These are phyloP conservation scores for Macrolepiota albuminosa DNA, from an alignment of 768 basidiomycete genomes.

Conservation along the genomic window DNA sequence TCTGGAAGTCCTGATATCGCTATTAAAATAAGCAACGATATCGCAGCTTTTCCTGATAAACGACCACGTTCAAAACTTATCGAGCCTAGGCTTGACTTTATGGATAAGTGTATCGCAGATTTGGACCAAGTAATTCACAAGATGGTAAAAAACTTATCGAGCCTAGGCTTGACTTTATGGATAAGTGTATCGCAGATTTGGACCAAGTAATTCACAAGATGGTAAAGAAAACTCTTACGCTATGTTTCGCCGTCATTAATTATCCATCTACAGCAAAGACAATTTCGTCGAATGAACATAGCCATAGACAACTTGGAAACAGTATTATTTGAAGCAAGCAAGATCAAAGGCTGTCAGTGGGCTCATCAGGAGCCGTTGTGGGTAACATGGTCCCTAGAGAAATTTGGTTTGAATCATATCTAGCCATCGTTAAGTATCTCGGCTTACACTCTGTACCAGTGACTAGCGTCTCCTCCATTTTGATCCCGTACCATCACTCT, in stretches of 20 bases:
- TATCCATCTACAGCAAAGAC: conserved; percentile 48
- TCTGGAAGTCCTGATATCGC: conserved; percentile 6
- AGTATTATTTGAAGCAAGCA: conserved; percentile 64
- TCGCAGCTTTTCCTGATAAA: conserved; percentile 49
- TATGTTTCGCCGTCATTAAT: background rate
- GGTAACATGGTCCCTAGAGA: conserved; percentile 79
- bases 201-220: conserved; percentile 58
- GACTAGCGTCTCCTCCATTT: conserved; percentile 47
- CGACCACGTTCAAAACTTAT: conserved; percentile 58
- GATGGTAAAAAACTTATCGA: conserved; percentile 67
- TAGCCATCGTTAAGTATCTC: too few species aligned
- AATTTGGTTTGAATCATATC: conserved; percentile 51
- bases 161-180: conserved; percentile 66
- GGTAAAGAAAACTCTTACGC: conserved; percentile 31
- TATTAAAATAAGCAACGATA: conserved; percentile 47
- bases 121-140: conserved; percentile 56
- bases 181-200: conserved; percentile 54
- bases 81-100: conserved; percentile 57
- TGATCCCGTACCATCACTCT: conserved; percentile 65
- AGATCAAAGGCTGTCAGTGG: conserved; percentile 68
- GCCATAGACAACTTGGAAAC: conserved; percentile 62
- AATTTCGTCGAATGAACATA: conserved; percentile 60
- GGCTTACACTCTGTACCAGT: conserved; percentile 32
- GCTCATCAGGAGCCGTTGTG: conserved; percentile 69
- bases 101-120: conserved; percentile 61